These are phyloP conservation scores for Triticum monococcum DNA, from an alignment of 176 grass and related monocot genomes.

Conservation along the genomic window DNA sequence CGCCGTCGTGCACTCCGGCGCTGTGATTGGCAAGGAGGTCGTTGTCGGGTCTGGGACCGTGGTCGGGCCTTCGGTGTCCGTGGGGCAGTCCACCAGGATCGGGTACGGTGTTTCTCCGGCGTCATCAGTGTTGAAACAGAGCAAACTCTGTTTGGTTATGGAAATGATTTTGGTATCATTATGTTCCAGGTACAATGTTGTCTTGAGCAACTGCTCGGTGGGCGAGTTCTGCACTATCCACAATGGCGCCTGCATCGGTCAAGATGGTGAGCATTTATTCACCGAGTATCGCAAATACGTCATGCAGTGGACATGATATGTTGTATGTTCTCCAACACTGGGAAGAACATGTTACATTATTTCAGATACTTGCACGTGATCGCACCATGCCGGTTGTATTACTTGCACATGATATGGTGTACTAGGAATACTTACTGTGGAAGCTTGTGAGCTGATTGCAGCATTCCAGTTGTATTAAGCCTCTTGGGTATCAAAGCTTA, in stretches of 20 bases:
- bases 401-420: not conserved
- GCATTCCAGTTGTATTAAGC: not conserved
- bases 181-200: conserved; percentile 65
- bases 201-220: conserved; percentile 73
- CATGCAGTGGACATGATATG: not conserved
- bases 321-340: not conserved
- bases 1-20: conserved; percentile 53
- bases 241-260: conserved; percentile 79
- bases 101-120: conserved; percentile 37
- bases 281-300: not conserved
- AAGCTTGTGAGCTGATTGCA: not conserved
- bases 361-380: not conserved
- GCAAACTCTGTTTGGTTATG: not conserved
- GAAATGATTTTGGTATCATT: not conserved
- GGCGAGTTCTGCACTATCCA: conserved; percentile 71
- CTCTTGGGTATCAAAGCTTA: not conserved
- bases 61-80: conserved; percentile 61
- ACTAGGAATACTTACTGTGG: not conserved
- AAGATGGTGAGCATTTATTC: conserved; percentile 62
- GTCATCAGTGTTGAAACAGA: not conserved
- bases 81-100: conserved; percentile 66
- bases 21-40: conserved; percentile 54
- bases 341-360: not conserved
- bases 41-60: conserved; percentile 64
- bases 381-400: not conserved